phyloP scores from a whole-genome alignment of 2,329 filamentous ascomycete genomes.

The Trichoderma aggressivum region DNA sequence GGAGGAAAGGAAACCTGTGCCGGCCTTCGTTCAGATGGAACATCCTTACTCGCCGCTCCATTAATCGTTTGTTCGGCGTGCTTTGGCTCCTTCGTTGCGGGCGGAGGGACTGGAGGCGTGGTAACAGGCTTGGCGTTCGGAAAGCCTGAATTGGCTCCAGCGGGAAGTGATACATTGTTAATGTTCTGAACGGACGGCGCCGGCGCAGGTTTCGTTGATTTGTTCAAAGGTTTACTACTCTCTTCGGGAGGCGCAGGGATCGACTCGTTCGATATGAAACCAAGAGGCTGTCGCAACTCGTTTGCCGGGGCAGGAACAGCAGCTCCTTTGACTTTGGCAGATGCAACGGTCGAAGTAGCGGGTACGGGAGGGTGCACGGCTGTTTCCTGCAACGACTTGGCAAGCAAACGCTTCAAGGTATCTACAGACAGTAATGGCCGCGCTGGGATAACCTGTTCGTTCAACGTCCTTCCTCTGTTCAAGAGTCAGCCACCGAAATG shows the following conservation, averaged over 20 bases:
- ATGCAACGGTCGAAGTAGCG: constrained; percentile 13
- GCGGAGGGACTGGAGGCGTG: neutral
- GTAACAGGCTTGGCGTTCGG: neutral
- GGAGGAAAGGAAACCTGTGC: constrained; percentile 34
- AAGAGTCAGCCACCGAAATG: constrained; percentile 23
- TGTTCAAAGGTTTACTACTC: neutral
- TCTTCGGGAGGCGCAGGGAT: neutral
- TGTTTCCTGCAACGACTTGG: constrained; percentile 28
- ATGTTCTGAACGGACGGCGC: neutral
- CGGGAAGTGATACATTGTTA: neutral
- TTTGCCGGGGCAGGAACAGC: constrained; percentile 16
- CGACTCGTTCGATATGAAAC: neutral
- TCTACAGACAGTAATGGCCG: constrained; percentile 46
- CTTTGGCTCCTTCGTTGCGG: neutral
- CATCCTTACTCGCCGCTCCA: neutral
- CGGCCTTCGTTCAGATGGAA: constrained; percentile 18
- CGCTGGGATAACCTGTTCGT: constrained; percentile 51
- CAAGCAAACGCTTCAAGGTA: constrained; percentile 38
- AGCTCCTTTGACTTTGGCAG: constrained; percentile 19
- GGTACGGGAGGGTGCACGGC: constrained; percentile 18
- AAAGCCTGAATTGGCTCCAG: neutral
- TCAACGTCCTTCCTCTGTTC: constrained; percentile 42
- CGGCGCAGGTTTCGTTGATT: neutral
- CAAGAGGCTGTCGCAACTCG: constrained; percentile 19
- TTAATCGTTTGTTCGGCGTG: neutral